Evolutionary conservation across 1,284 basidiomycete species (phyloP), one percentile per base, ranked within the genome.

Genomic region (Lentinus polychrous): DNA sequence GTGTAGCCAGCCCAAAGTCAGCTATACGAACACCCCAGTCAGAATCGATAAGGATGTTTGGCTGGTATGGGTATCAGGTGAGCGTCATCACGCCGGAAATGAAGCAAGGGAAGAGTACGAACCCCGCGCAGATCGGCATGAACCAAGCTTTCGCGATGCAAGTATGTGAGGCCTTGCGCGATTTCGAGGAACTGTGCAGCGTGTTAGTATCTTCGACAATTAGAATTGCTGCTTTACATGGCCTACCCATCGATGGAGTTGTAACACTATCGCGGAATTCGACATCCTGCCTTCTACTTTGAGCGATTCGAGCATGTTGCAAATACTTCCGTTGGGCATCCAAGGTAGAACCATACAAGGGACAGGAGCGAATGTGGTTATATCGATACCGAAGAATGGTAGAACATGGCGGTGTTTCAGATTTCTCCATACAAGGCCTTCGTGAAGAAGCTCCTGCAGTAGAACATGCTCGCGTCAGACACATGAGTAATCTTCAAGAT

Each of bases 101-200:
- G 27, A 27, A 27, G 5, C 5, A 27, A 41, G n/a, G n/a, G 23
- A 39, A 8, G 2, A 39, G 6, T 11, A 40, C 45, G 14, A 38
- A 46, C 45, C 15, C 45, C 45, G 24, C 45, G 45, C n/a, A 46
- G 22, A 46, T 46, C 45, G 3, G 23, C 45, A 18, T 46, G 45
- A 24, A 46, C 23, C 11, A 46, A 20, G 3, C 32, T 15, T 36
- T 46, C 45, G 34, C 22, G 14, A 22, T 46, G 45, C 14, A 46
- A 23, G 24, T 39, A 46, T 11, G 35, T 20, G 8, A 46, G 20
- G 5, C 45, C 45, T 15, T 32, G 45, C 8, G 14, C 37, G 15
- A 40, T 40, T 18, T 46, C 36, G 12, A 32, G 32, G 4, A 46
- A 15, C 45, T 46, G 20, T 17, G 33, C 6, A 31, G 14, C 14